Base-by-base conservation (phyloP, 306 rosid species). In the Prunus dulcis region DNA sequence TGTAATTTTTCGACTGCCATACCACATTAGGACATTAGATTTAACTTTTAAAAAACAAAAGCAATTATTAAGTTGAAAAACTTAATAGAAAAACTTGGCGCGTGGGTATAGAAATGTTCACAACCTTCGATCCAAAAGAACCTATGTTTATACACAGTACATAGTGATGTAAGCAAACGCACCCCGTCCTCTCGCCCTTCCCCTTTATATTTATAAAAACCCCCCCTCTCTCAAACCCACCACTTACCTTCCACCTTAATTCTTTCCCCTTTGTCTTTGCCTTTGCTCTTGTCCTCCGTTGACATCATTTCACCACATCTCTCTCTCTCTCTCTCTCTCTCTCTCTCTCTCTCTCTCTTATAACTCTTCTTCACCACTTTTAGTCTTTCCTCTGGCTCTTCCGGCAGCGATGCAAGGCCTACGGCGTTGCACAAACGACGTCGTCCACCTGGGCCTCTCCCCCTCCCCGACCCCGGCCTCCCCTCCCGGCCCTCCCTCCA, bases 351-450 rank as follows among this genome's bases (percentile, higher is more conserved):
- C 25, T 45, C 69, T 28, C 49, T 10, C 45, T 30, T 1, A 1
- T 7, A 7, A 38, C 27, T 23, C 13, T 61, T 61, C 65, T 23
- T 32, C 41, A 27, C 65, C 65, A 28, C n/a, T 14, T 1, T 5
- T 56, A 5, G 6, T 61, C 38, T 32, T 70, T 47, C 64, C 74
- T 45, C 66, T 47, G 13, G 64, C 27, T 50, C 7, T 4, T 53
- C 79, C 63, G 53, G 74, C 9, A 38, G 43, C 38, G 87, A 95
- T 96, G 98, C 98, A 96, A 82, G 96, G 93, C 68, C 88, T 89
- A 0, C 72, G 89, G 3, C 85, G 86, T 19, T 89, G 81, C 96
- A 77, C 96, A 38, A 78, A 88, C 89, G 98, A 91, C 85, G 71
- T 80, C 83, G 79, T 92, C 30, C 88, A 80, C 3, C 90, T 92